phyloP scores from a whole-genome alignment of 163 green algal species.

The Chlamydomonas reinhardtii region DNA sequence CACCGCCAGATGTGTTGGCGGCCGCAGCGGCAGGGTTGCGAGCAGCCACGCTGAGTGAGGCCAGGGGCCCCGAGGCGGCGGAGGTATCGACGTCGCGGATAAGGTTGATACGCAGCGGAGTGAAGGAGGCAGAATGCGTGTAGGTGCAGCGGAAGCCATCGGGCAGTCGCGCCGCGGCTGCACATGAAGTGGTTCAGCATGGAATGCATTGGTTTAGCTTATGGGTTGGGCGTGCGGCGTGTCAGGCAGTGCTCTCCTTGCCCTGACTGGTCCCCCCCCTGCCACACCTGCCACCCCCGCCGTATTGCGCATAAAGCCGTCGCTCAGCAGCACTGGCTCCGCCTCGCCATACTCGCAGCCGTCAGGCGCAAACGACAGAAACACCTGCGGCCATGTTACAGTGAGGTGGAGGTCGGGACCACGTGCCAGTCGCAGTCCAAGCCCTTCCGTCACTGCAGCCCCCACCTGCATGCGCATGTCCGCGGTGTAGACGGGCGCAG shows the following conservation, averaged over 20 bases:
- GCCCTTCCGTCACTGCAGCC: background rate
- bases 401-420: background rate
- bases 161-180: constrained; percentile 56
- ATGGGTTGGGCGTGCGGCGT: too few relatives aligned
- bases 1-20: background rate
- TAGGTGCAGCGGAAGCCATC: constrained; percentile 70
- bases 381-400: constrained; percentile 47
- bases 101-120: constrained; percentile 58
- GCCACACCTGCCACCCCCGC: constrained; percentile 54
- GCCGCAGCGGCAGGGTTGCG: background rate
- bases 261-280: background rate
- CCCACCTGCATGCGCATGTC: constrained; percentile 77
- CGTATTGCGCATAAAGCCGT: constrained; percentile 60
- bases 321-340: constrained; percentile 70
- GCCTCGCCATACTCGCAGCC: constrained; percentile 80
- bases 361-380: constrained; percentile 83
- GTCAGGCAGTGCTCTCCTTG: background rate
- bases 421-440: background rate
- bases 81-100: constrained; percentile 48
- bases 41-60: constrained; percentile 20
- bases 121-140: constrained; percentile 54
- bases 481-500: constrained; percentile 67
- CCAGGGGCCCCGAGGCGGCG: constrained; percentile 21
- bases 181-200: too few relatives aligned
- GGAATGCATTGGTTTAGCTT: too few relatives aligned